Evolutionary conservation across 192 early-diverging fungal species (phyloP), one percentile per base, ranked within the genome.

Genomic region (Pilaira anomala): DNA sequence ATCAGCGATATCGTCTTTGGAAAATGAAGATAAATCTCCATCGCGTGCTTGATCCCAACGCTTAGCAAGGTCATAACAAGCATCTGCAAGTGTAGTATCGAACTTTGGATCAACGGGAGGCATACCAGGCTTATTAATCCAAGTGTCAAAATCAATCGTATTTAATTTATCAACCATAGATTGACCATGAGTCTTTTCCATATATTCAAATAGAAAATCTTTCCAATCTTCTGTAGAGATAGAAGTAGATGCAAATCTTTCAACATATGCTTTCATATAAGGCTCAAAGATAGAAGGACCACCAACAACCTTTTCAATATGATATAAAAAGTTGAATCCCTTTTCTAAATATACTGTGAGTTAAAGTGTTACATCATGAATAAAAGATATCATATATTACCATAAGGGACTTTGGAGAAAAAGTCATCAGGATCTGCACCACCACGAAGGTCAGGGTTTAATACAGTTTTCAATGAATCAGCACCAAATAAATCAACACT

Each of bases 171-270:
- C 83, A 13, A 85, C 78, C 78, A 91, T 94, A 19, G 80, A 79
- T 25, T 85, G 73, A 29, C 83, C 84, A 62, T 82, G 72, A 28
- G 68, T 67, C 33, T 84, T 76, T 29, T 77, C 78, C 86, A 95
- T 91, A 80, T 87, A 96, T 33, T 77, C 69, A 67, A 86, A 90
- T 60, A 98, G 72, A 69, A 81, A 90, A 39, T 71, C 74, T 78
- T 92, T 92, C 88, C 94, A 98, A 62, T 97, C 87, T 48, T 84
- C 78, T 8, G 94, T 94, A 51, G 85, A 91, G 62, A 98, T 94
- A 9, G 91, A 91, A 73, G 83, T 89, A 60, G 93, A 91, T 41
- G 90, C 78, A 78, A 96, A 97, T 45, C 86, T 75, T 54, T 80
- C 69, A 33, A 98, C 88, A 73, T 97, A 85, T 5, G 87, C 81